Evolutionary conservation across 306 rosid genomes (phyloP).

Genomic region (Gastrolobium villosum): DNA sequence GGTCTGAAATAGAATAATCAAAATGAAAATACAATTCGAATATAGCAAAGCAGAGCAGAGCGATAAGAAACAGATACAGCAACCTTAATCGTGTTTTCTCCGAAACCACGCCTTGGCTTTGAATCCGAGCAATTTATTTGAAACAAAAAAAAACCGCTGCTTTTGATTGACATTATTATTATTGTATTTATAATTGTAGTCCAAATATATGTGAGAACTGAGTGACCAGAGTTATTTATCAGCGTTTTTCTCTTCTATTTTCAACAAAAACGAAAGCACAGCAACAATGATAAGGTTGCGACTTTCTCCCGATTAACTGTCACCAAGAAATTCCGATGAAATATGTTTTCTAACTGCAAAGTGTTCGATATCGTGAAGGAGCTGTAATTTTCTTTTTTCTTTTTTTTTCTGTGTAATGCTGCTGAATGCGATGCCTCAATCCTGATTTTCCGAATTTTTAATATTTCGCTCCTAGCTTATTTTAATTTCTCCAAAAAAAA

Average conservation of each 20-base stretch:
- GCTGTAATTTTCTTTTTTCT: too few species aligned
- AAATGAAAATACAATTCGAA: background rate
- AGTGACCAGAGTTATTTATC: too few species aligned
- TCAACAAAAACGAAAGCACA: too few species aligned
- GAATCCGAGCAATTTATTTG: slow-evolving; percentile 66
- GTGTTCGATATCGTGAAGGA: too few species aligned
- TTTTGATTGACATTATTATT: slow-evolving; percentile 30
- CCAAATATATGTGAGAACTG: slow-evolving; percentile 2
- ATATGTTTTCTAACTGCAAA: too few species aligned
- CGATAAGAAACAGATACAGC: background rate
- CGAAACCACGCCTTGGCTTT: slow-evolving; percentile 69
- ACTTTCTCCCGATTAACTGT: too few species aligned
- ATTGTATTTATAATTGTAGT: background rate
- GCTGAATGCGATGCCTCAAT: too few species aligned
- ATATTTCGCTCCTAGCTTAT: too few species aligned
- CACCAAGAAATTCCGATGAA: too few species aligned
- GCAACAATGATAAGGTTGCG: slow-evolving; percentile 8
- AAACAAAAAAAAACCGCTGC: slow-evolving; percentile 47
- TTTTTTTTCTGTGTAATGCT: too few species aligned
- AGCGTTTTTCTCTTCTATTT: background rate
- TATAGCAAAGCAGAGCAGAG: background rate
- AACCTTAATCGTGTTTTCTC: slow-evolving; percentile 56
- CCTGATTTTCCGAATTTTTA: too few species aligned
- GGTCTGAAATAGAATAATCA: slow-evolving; percentile 53
- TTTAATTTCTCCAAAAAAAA: too few species aligned